Evolutionary conservation across 371 early-diverging fungal species (phyloP).

Genomic region (Fennellomyces sp.): DNA sequence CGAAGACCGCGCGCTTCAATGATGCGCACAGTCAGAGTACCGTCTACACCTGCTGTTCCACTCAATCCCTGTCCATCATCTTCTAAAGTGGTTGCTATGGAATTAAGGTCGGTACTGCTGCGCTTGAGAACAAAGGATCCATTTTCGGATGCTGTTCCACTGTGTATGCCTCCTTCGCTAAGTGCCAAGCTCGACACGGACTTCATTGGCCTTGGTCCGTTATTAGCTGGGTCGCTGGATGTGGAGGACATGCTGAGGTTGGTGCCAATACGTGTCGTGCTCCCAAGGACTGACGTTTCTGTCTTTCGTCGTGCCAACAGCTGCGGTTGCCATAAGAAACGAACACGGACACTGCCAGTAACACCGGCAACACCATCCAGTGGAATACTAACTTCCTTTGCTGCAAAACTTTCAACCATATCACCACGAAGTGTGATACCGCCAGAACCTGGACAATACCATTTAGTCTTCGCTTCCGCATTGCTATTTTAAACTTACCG

Average conservation of each 20-base stretch:
- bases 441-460: slow-evolving; percentile 30
- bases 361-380: slow-evolving; percentile 41
- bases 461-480: background rate
- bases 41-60: slow-evolving; percentile 11
- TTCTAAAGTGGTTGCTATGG: background rate
- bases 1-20: slow-evolving; percentile 59
- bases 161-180: slow-evolving; percentile 8
- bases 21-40: slow-evolving; percentile 43
- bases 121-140: background rate
- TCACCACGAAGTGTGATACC: slow-evolving; percentile 46
- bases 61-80: background rate
- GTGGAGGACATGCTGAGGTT: slow-evolving; percentile 7
- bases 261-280: slow-evolving; percentile 14
- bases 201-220: background rate
- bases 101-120: background rate
- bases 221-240: background rate
- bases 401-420: slow-evolving; percentile 41
- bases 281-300: slow-evolving; percentile 33
- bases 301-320: slow-evolving; percentile 35
- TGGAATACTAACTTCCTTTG: slow-evolving; percentile 37
- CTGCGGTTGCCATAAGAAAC: slow-evolving; percentile 52
- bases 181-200: slow-evolving; percentile 7
- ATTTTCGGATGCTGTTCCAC: slow-evolving; percentile 12
- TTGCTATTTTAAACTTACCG: slow-evolving; percentile 23
- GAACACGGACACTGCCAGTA: slow-evolving; percentile 33